A percentile compares a stretch with the other conserved stretches of the same genome.
Evolutionary conservation across 208 protist genomes (phyloP).

Genomic region (Tetramitus jugosus): DNA sequence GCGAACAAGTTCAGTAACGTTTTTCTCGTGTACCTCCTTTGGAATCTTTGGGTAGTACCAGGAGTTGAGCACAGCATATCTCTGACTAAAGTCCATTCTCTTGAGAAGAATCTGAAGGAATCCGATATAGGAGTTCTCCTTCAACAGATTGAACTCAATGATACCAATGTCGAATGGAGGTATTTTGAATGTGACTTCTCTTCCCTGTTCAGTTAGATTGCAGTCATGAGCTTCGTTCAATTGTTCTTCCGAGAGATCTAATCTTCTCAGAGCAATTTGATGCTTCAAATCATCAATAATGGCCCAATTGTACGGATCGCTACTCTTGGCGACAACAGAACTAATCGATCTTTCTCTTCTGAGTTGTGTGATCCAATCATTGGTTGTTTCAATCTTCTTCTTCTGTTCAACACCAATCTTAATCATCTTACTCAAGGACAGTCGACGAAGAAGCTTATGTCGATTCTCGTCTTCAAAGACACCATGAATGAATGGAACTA

Average conservation of each 20-base stretch:
- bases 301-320: neutral
- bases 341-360: constrained; percentile 3
- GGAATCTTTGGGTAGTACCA: neutral
- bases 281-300: neutral
- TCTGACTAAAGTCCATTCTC: neutral
- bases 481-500: neutral
- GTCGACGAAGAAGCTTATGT: too few relatives aligned
- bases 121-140: neutral
- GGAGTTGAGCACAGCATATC: neutral
- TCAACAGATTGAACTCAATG: neutral
- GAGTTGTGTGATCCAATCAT: neutral
- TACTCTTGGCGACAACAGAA: neutral
- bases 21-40: too few relatives aligned
- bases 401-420: neutral
- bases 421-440: too few relatives aligned
- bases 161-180: neutral
- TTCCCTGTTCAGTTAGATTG: neutral
- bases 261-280: constrained; percentile 1
- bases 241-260: neutral
- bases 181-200: neutral
- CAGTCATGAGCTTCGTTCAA: neutral
- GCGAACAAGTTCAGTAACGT: neutral
- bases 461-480: neutral
- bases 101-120: constrained; percentile 2
- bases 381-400: neutral